A percentile compares a stretch with the other conserved stretches of the same genome.
phyloP scores from a whole-genome alignment of 352 stramenopile species.

The Phytophthora constricta region DNA sequence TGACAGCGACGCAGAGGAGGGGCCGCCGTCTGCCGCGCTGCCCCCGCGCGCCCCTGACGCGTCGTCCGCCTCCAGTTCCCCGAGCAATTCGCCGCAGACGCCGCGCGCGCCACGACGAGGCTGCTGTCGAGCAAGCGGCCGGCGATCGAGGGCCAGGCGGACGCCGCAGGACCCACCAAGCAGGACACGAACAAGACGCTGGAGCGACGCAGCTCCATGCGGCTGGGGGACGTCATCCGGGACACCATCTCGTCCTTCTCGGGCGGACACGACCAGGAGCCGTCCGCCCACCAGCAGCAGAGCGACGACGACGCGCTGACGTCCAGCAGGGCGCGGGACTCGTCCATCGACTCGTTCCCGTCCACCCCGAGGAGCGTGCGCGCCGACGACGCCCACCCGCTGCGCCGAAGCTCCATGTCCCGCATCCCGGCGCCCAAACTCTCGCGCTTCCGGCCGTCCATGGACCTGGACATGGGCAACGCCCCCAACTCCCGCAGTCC shows the following conservation, averaged over 20 bases:
- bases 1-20: constrained; percentile 29
- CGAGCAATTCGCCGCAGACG: neutral
- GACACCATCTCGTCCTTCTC: constrained; percentile 9
- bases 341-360: constrained; percentile 24
- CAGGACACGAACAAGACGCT: neutral
- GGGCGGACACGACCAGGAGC: constrained; percentile 17
- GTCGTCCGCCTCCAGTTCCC: neutral
- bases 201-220: constrained; percentile 7
- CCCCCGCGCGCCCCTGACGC: neutral
- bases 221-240: constrained; percentile 27
- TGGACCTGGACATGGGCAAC: constrained; percentile 28
- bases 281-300: constrained; percentile 16
- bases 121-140: constrained; percentile 13
- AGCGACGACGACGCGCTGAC: constrained; percentile 20
- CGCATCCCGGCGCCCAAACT: constrained; percentile 40
- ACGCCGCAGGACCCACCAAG: constrained; percentile 1
- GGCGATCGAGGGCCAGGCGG: constrained; percentile 6
- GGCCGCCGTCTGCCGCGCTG: neutral
- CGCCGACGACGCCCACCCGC: constrained; percentile 25
- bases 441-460: constrained; percentile 43
- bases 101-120: neutral
- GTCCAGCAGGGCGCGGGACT: constrained; percentile 1
- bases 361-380: constrained; percentile 24
- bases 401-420: constrained; percentile 37
- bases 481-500: constrained; percentile 24